Evolutionary conservation across 108 stramenopile genomes (phyloP).

Genomic region (Nitzschia sp.): DNA sequence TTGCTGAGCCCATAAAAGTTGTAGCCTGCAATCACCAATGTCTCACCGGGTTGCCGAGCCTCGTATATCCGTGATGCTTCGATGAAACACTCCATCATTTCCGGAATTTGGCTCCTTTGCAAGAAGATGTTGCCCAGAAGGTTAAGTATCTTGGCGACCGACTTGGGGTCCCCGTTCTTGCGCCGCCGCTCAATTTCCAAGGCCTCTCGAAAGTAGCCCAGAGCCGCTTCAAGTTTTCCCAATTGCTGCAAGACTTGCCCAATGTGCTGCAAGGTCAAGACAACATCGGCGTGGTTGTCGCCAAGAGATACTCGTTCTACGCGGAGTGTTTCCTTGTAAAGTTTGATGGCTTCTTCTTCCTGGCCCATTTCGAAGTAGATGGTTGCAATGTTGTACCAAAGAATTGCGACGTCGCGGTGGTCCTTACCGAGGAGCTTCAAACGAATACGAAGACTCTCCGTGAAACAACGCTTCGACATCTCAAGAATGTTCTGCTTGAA

Average conservation of each 20-base stretch:
- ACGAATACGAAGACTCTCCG: constrained; percentile 56
- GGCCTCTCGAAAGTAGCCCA: constrained; percentile 54
- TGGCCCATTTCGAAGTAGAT: constrained; percentile 58
- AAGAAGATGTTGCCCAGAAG: constrained; percentile 64
- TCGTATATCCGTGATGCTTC: constrained; percentile 57
- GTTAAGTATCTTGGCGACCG: constrained; percentile 53
- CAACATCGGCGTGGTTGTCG: constrained; percentile 48
- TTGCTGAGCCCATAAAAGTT: constrained; percentile 55
- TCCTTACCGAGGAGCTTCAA: constrained; percentile 44
- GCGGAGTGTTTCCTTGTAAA: constrained; percentile 56
- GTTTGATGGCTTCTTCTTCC: constrained; percentile 50
- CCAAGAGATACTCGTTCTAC: constrained; percentile 55
- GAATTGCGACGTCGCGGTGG: constrained; percentile 54
- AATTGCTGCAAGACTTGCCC: constrained; percentile 54
- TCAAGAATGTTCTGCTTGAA: constrained; percentile 48
- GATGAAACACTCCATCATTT: constrained; percentile 59
- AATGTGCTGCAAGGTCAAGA: constrained; percentile 56
- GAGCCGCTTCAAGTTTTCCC: constrained; percentile 55
- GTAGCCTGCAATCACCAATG: constrained; percentile 55
- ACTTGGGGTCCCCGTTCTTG: constrained; percentile 5
- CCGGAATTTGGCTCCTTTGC: constrained; percentile 43
- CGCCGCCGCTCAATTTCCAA: constrained; percentile 41
- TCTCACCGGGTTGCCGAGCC: constrained; percentile 1
- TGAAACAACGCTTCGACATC: constrained; percentile 52
- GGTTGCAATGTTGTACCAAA: constrained; percentile 71